phyloP scores from a whole-genome alignment of 2,329 filamentous ascomycete species.

The Talaromyces albobiverticillius region DNA sequence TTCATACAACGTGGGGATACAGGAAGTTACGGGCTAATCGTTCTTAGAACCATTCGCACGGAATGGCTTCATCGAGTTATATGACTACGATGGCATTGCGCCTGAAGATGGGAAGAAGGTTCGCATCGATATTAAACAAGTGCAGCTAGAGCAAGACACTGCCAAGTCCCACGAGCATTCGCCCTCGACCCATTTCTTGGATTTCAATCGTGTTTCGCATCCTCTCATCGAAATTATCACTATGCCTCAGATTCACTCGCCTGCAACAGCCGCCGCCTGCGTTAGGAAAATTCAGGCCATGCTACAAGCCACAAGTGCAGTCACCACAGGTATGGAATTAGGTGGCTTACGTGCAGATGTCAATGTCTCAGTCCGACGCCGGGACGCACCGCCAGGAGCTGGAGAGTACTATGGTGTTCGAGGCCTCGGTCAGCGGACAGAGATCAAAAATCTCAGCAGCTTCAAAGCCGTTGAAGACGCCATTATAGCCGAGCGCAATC shows the following conservation, averaged over 20 bases:
- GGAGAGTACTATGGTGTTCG: constrained; percentile 56
- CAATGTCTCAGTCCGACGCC: constrained; percentile 79
- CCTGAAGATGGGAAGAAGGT: constrained; percentile 69
- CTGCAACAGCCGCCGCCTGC: constrained; percentile 80
- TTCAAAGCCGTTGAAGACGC: constrained; percentile 95
- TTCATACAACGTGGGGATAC: not conserved
- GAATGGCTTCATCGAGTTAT: constrained; percentile 69
- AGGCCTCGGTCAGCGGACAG: constrained; percentile 78
- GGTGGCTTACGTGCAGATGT: constrained; percentile 90
- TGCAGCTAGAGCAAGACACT: constrained; percentile 97
- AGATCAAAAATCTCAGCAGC: constrained; percentile 96
- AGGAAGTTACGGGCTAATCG: not conserved
- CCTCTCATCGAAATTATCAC: constrained; percentile 96
- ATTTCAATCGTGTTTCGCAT: constrained; percentile 89
- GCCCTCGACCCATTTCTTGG: constrained; percentile 71
- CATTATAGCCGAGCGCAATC: constrained; percentile 82
- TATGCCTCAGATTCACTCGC: constrained; percentile 79
- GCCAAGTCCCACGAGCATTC: constrained; percentile 85
- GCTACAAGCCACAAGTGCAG: constrained; percentile 76
- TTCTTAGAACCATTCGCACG: constrained; percentile 58
- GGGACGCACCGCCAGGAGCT: constrained; percentile 43
- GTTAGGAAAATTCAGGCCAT: constrained; percentile 85
- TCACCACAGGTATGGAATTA: constrained; percentile 87
- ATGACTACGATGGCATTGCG: constrained; percentile 74
- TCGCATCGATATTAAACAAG: constrained; percentile 79